Evolutionary conservation across 2,329 filamentous ascomycete species (phyloP), one percentile per base, ranked within the genome.

Genomic region (Chaetothyriales sp.): DNA sequence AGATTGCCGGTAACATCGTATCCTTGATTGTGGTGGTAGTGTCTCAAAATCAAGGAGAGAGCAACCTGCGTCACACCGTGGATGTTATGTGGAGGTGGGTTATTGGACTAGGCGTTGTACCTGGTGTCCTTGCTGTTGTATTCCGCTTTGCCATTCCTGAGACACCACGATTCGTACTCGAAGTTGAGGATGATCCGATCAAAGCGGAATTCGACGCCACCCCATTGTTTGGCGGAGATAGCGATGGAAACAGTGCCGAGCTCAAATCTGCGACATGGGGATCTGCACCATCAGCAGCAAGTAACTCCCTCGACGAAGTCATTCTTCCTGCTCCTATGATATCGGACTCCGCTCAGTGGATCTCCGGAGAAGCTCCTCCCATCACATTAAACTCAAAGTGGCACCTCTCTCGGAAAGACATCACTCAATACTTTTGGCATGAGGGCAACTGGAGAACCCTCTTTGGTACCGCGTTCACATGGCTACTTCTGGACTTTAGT

Each of bases 141-240:
- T 83, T 83, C 60, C 77, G 81, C 18, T 80, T 84, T 63, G 79
- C 80, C 56, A 75, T 84, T 44, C 81, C 80, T 40, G 81, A 85
- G 62, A 81, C 77, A 51, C 80, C 80, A 4, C 70, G 82, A 29
- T 85, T 81, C 64, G 76, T 77, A 8, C 73, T 83, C 25, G 81
- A 84, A 58, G 79, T 84, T 56, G 78, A 79, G 56, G 75, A 77
- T 60, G 79, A 82, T 58, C 75, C 78, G 0, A 72, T 73, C 5
- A 73, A 76, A 44, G 79, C 78, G 18, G 72, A 81, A 37, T 70
- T 76, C 54, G 77, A 82, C 46, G 81, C 78, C 0, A 77, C 80
- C 46, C 70, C 74, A 15, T 72, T 81, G 4, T 82, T 82, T 58
- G 75, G 73, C 20, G 70, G 62, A 49, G 60, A 47, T 18, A 49